Evolutionary conservation across 2,329 filamentous ascomycete genomes (phyloP), one percentile per base, ranked within the genome.

Genomic region (Neofusicoccum kwambonambiense): DNA sequence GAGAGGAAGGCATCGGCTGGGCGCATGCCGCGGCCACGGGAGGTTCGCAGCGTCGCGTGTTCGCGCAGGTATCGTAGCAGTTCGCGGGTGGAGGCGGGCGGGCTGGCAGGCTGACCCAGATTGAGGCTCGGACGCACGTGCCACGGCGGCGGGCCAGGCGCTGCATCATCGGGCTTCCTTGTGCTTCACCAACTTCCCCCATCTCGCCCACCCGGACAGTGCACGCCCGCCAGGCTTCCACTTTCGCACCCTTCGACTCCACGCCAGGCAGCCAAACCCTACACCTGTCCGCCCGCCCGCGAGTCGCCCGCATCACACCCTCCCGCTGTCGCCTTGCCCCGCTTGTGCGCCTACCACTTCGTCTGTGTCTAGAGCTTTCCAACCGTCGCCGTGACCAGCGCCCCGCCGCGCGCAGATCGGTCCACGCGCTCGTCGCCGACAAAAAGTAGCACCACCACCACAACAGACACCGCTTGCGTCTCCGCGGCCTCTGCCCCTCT

Each of bases 81-180:
- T 31, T 31, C 27, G 27, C 27, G 27, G 27, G 6, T 3, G 6
- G 27, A 7, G 5, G 27, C 4, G 27, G 27, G 27, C 27, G 5
- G 27, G 27, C 27, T 5, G 27, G 27, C 27, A 5, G 27, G 27
- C n/a, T 52, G 35, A 35, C 3, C 62, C 50, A 42, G 35, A 17
- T 37, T 52, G 62, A 64, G 62, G 62, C 62, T 64, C 62, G 34
- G 22, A 13, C 15, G 62, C 62, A 64, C 62, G 62, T 64, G 62
- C 62, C 35, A 45, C 22, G 19, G 22, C 9, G 41, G 41, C 31
- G 56, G 27, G 27, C 27, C 27, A 31, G 27, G 41, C 27, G 58
- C 58, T 62, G 62, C 62, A 64, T 64, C 62, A 64, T 58, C 51
- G 51, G 61, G 50, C 50, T 64, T 64, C 61, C 61, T 64, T 64